Evolutionary conservation across 306 rosid species (phyloP).

Genomic region (Nissolia schottii): DNA sequence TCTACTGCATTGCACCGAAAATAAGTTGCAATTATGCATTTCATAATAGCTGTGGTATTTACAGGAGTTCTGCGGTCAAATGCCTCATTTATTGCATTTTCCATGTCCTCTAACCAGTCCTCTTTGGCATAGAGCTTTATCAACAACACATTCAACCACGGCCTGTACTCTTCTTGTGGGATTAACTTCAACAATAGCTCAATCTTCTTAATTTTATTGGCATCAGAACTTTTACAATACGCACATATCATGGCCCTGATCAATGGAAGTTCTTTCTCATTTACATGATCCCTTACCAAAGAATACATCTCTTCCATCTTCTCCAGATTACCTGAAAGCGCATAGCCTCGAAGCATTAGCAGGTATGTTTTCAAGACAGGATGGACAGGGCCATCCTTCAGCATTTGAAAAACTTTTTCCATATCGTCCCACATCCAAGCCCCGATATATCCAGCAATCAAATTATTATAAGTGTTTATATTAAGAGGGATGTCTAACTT

Average conservation of each 20-base stretch:
- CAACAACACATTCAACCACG: conserved; percentile 75
- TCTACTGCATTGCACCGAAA: conserved; percentile 60
- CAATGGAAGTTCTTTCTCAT: conserved; percentile 30
- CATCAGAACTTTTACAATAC: conserved; percentile 56
- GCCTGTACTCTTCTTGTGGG: conserved; percentile 57
- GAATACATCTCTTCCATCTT: conserved; percentile 75
- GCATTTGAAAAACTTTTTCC: conserved; percentile 53
- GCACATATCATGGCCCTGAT: conserved; percentile 80
- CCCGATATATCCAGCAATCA: conserved; percentile 64
- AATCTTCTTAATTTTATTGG: conserved; percentile 52
- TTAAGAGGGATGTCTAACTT: conserved; percentile 37
- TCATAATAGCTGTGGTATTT: conserved; percentile 31
- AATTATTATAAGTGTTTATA: conserved; percentile 53
- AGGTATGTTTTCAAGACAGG: conserved; percentile 49
- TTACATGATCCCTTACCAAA: conserved; percentile 40
- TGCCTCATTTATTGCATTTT: conserved; percentile 63
- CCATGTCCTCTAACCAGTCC: conserved; percentile 62
- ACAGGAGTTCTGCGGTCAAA: conserved; percentile 49
- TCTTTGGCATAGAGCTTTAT: conserved; percentile 63
- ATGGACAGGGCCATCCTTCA: conserved; percentile 42
- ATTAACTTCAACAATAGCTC: conserved; percentile 47
- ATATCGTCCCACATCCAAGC: conserved; percentile 84
- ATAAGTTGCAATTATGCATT: conserved; percentile 51
- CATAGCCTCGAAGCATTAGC: conserved; percentile 81
- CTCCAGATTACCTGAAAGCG: conserved; percentile 52